A percentile compares a stretch with the other conserved stretches of the same genome.
Evolutionary conservation across 441 rosid species (phyloP).

Genomic region (Jatropha multifida): DNA sequence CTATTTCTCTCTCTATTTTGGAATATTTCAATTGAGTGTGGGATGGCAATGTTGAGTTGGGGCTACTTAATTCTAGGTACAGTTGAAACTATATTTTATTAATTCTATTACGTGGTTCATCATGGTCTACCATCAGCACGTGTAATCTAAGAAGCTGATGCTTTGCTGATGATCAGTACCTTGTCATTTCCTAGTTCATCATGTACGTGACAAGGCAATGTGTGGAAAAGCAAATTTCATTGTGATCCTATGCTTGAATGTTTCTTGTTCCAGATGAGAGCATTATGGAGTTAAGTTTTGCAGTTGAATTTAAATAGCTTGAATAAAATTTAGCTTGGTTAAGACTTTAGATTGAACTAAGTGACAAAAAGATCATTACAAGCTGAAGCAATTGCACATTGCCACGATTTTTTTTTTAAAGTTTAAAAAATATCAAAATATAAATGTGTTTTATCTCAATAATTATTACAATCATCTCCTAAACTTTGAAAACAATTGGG

Average conservation of each 20-base stretch:
- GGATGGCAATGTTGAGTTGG: not conserved
- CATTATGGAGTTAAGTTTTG: not conserved
- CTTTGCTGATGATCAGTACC: not conserved
- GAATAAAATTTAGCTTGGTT: not conserved
- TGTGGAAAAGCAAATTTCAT: not conserved
- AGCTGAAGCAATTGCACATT: too few relatives aligned
- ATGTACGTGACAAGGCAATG: not conserved
- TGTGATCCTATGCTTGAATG: not conserved
- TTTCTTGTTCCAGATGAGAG: not conserved
- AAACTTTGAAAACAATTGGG: too few relatives aligned
- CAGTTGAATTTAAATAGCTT: not conserved
- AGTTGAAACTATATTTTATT: not conserved
- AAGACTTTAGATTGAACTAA: not conserved
- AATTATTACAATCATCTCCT: too few relatives aligned
- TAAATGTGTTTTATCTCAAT: too few relatives aligned
- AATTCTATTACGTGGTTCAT: not conserved
- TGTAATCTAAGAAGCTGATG: not conserved
- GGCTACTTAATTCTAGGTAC: not conserved
- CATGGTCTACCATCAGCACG: not conserved
- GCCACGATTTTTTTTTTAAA: too few relatives aligned
- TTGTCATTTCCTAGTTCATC: too few relatives aligned
- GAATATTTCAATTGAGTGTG: not conserved
- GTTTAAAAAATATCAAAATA: too few relatives aligned
- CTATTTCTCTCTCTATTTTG: not conserved
- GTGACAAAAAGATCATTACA: not conserved